phyloP scores from a whole-genome alignment of 164 flowering plant genomes.

The Vitis rupestris region DNA sequence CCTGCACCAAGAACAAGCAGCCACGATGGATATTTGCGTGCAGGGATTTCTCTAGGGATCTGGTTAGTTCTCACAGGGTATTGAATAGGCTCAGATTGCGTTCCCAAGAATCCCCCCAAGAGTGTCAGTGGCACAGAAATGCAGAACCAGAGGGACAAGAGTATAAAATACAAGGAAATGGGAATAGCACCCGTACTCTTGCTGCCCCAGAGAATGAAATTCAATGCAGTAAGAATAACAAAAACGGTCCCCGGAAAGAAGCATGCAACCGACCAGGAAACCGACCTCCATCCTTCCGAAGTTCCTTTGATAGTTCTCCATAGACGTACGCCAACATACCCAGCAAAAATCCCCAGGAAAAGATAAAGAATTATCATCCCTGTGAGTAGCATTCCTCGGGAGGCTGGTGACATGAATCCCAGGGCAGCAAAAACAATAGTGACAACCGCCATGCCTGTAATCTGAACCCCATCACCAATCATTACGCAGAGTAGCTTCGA shows the following conservation, averaged over 20 bases:
- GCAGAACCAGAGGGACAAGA: conserved; percentile 42
- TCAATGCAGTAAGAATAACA: conserved; percentile 25
- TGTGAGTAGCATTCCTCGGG: conserved; percentile 40
- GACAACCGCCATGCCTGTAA: conserved; percentile 40
- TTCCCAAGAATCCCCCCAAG: conserved; percentile 37
- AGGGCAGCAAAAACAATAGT: conserved; percentile 41
- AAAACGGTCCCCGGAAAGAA: conserved; percentile 43
- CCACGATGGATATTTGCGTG: conserved; percentile 41
- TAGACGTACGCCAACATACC: conserved; percentile 37
- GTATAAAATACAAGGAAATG: conserved; percentile 30
- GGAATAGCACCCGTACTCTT: conserved; percentile 47
- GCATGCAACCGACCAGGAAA: conserved; percentile 39
- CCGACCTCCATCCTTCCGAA: conserved; percentile 37
- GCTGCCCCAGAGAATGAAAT: conserved; percentile 42
- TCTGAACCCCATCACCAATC: conserved; percentile 44
- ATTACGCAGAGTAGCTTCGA: conserved; percentile 36
- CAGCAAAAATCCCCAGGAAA: conserved; percentile 38
- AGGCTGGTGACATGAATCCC: conserved; percentile 49
- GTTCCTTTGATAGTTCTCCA: conserved; percentile 40
- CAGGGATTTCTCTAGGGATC: conserved; percentile 40
- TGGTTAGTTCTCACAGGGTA: conserved; percentile 42
- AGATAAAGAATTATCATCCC: conserved; percentile 41
- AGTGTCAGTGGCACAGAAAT: conserved; percentile 45
- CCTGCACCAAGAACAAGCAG: conserved; percentile 47
- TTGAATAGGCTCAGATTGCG: conserved; percentile 30